phyloP scores from a whole-genome alignment of 2,329 filamentous ascomycete species.

The Aspergillus phoenicis region DNA sequence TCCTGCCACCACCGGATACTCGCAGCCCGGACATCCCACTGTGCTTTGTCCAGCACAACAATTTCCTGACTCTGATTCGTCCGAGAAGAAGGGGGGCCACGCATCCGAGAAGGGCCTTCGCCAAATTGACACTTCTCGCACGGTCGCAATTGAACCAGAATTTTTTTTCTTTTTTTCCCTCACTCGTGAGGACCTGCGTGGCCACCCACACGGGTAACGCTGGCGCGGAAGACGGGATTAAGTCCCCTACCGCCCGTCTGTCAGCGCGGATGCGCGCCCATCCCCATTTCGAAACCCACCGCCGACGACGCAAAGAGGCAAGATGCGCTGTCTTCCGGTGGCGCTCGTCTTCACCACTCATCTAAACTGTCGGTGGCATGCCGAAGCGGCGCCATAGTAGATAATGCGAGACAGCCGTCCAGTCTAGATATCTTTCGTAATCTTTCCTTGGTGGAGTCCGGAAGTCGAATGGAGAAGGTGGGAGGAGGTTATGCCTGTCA shows the following conservation, averaged over 20 bases:
- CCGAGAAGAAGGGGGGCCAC: conserved; percentile 9
- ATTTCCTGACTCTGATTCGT: conserved; percentile 16
- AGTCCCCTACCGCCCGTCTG: conserved; percentile 29
- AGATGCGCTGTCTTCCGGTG: not conserved
- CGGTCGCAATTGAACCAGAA: conserved; percentile 4
- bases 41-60: conserved; percentile 9
- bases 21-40: conserved; percentile 9
- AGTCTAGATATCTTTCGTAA: conserved; percentile 12
- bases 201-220: conserved; percentile 6
- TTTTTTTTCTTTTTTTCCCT: not conserved
- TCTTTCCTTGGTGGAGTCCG: not conserved
- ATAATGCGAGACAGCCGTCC: conserved; percentile 18
- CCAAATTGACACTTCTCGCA: conserved; percentile 7
- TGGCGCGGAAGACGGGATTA: conserved; percentile 15
- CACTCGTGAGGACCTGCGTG: conserved; percentile 9
- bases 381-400: not conserved
- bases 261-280: conserved; percentile 26
- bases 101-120: conserved; percentile 4
- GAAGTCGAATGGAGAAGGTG: not conserved
- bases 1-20: not conserved
- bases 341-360: not conserved
- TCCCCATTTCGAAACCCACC: conserved; percentile 22
- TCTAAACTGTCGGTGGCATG: conserved; percentile 3
- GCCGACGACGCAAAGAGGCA: conserved; percentile 10
- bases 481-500: not conserved